A percentile compares a stretch with the other conserved stretches of the same genome.
Conservation (phyloP, 495 filamentous ascomycete species). For the Staphylotrichum longicolle region DNA sequence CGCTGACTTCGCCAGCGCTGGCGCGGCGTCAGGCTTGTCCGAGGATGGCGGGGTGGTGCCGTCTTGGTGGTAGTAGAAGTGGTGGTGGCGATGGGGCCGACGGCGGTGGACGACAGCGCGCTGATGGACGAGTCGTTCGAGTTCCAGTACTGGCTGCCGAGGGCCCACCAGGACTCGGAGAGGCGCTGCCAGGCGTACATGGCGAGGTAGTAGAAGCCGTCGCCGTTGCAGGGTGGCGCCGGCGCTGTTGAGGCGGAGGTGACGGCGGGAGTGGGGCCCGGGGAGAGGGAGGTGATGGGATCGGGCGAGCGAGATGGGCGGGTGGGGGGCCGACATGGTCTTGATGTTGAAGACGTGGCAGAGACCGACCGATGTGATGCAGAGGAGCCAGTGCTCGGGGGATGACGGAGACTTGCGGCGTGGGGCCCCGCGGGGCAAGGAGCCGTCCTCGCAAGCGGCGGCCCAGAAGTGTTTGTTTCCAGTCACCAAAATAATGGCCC, state of each 20-base stretch:
- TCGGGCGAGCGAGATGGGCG: conserved; percentile 83
- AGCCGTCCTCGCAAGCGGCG: conserved; percentile 89
- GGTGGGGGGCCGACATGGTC: conserved; percentile 78
- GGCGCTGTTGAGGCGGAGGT: conserved; percentile 89
- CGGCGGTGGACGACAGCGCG: conserved; percentile 69
- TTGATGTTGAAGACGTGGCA: conserved; percentile 94
- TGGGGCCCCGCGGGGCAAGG: no score
- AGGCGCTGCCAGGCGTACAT: conserved; percentile 94
- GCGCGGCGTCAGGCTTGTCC: background rate
- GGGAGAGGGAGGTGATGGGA: conserved; percentile 59
- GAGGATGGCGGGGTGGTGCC: conserved; percentile 1
- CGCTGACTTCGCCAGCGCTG: conserved; percentile 52
- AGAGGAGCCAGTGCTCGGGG: conserved; percentile 83
- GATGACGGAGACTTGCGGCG: no score
- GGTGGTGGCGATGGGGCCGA: conserved; percentile 41
- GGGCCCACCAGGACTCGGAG: conserved; percentile 96
- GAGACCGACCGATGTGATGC: conserved; percentile 82
- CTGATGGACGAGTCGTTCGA: conserved; percentile 81
- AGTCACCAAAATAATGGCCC: conserved; percentile 77
- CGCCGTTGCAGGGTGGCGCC: conserved; percentile 84
- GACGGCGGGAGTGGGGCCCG: conserved; percentile 67
- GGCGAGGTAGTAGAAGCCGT: conserved; percentile 80
- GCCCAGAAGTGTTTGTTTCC: conserved; percentile 91
- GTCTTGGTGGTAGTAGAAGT: conserved; percentile 19
- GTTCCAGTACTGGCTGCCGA: conserved; percentile 98